Evolutionary conservation across 2,329 filamentous ascomycete species (phyloP).

Genomic region (Colletotrichum horii): DNA sequence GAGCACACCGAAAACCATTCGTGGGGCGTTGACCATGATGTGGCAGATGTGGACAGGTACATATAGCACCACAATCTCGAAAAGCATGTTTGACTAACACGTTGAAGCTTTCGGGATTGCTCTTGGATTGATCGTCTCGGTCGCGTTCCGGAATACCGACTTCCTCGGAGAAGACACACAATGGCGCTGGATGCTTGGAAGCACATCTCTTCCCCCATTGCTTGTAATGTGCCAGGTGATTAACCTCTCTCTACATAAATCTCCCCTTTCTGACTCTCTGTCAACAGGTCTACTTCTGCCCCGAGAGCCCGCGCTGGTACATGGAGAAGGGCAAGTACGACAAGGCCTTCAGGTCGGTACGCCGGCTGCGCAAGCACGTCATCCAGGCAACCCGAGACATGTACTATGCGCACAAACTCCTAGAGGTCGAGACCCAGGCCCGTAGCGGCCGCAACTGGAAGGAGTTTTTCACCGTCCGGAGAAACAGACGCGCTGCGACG

Average conservation of each 20-base stretch:
- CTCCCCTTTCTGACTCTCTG: neutral
- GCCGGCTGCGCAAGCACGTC: slow-evolving; percentile 48
- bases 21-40: slow-evolving; percentile 43
- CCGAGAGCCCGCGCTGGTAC: slow-evolving; percentile 59
- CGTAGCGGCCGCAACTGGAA: slow-evolving; percentile 33
- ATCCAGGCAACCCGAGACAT: slow-evolving; percentile 57
- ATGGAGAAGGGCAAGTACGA: slow-evolving; percentile 53
- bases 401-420: slow-evolving; percentile 50
- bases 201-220: slow-evolving; percentile 58
- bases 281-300: slow-evolving; percentile 52
- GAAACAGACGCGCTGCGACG: slow-evolving; percentile 40
- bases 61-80: neutral
- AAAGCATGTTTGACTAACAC: slow-evolving; percentile 24
- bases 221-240: slow-evolving; percentile 48
- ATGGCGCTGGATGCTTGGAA: slow-evolving; percentile 48
- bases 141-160: slow-evolving; percentile 32
- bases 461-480: slow-evolving; percentile 40
- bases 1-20: slow-evolving; percentile 41
- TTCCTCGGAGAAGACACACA: slow-evolving; percentile 38
- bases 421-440: slow-evolving; percentile 35
- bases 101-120: slow-evolving; percentile 41
- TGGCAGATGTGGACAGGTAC: slow-evolving; percentile 30
- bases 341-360: slow-evolving; percentile 50
- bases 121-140: slow-evolving; percentile 42
- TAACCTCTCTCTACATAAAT: neutral